Evolutionary conservation across 2,329 filamentous ascomycete genomes (phyloP).

Genomic region (Tetracladium maxilliforme): DNA sequence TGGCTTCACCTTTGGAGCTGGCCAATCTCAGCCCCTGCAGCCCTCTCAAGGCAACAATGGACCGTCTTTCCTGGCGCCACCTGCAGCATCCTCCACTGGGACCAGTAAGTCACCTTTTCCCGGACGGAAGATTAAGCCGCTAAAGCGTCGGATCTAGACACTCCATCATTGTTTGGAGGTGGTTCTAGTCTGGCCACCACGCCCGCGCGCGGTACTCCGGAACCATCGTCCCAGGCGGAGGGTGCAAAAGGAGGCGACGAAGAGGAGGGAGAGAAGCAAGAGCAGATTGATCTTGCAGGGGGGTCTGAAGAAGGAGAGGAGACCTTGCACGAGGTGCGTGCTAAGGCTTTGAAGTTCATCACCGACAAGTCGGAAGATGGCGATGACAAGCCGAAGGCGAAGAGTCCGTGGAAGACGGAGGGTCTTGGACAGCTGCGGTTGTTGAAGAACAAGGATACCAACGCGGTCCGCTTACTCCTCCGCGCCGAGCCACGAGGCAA

Average conservation of each 20-base stretch:
- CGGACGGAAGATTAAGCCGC: too few species aligned
- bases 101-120: too few species aligned
- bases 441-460: constrained; percentile 58
- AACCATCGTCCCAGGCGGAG: constrained; percentile 34
- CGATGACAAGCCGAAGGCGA: constrained; percentile 27
- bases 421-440: constrained; percentile 60
- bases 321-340: constrained; percentile 53
- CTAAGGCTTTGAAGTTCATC: constrained; percentile 52
- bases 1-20: too few species aligned
- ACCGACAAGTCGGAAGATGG: constrained; percentile 27
- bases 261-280: constrained; percentile 44
- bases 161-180: constrained; percentile 39
- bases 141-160: constrained; percentile 29
- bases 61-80: too few species aligned
- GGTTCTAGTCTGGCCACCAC: constrained; percentile 47
- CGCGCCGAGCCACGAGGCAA: constrained; percentile 64
- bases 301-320: constrained; percentile 58
- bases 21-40: too few species aligned
- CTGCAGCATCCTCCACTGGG: too few species aligned
- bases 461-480: constrained; percentile 51
- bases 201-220: constrained; percentile 41
- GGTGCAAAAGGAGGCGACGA: constrained; percentile 30
- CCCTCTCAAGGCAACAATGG: too few species aligned
- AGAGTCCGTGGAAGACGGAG: constrained; percentile 50
- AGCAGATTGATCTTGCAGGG: constrained; percentile 57